Percentiles rank a stretch among this genome's conserved stretches.
phyloP scores from a whole-genome alignment of 306 rosid species.

The Fagus crenata region DNA sequence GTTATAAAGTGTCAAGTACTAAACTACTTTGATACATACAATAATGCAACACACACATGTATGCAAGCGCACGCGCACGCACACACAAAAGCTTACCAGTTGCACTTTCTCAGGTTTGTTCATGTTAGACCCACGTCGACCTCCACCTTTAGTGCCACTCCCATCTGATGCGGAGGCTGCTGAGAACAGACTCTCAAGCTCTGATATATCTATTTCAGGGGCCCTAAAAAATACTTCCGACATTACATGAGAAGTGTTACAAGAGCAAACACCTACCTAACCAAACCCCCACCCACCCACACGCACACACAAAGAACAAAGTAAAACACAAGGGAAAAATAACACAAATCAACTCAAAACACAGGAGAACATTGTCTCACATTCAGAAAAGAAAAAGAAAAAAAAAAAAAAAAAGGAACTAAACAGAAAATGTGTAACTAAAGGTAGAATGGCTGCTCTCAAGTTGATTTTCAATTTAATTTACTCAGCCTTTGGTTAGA shows the following conservation, averaged over 20 bases:
- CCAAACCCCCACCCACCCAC: conserved; percentile 18
- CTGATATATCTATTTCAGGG: conserved; percentile 96
- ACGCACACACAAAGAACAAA: conserved; percentile 1
- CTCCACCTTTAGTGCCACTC: conserved; percentile 58
- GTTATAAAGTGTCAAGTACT: neutral
- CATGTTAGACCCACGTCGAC: conserved; percentile 82
- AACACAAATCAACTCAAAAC: conserved; percentile 24
- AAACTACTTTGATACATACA: neutral
- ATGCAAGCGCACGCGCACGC: too few relatives aligned
- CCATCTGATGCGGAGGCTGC: conserved; percentile 86
- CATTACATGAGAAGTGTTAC: conserved; percentile 36
- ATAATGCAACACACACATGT: neutral
- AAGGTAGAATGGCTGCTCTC: neutral
- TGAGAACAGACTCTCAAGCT: conserved; percentile 93
- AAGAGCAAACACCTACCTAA: conserved; percentile 7
- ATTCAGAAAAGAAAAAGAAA: neutral
- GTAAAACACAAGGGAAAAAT: neutral
- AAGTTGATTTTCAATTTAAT: neutral
- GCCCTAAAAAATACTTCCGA: conserved; percentile 58
- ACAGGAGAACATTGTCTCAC: conserved; percentile 14
- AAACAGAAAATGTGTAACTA: neutral
- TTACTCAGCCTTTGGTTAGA: neutral
- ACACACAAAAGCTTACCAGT: conserved; percentile 53
- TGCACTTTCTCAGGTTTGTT: conserved; percentile 94
- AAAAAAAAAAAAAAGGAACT: too few relatives aligned